These are phyloP conservation scores for Pisolithus albus DNA, from an alignment of 768 basidiomycete species.

Conservation along the genomic window DNA sequence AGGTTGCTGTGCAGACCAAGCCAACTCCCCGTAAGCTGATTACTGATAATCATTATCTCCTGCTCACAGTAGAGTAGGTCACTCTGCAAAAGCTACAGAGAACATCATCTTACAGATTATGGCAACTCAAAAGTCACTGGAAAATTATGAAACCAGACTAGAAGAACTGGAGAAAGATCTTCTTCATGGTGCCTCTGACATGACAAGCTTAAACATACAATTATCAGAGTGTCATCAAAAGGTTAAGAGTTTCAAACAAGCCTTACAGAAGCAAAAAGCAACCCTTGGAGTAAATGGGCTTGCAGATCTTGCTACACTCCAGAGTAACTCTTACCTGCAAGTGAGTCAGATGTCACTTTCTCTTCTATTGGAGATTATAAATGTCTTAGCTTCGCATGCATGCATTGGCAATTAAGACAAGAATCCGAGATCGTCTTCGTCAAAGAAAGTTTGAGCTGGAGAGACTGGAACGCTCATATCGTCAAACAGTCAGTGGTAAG, in stretches of 20 bases:
- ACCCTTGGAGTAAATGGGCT: too few relatives aligned
- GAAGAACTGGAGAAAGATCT: conserved; percentile 3
- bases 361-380: too few relatives aligned
- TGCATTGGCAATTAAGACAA: too few relatives aligned
- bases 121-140: neutral
- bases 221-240: neutral
- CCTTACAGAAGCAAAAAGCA: neutral
- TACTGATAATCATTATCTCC: neutral
- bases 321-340: conserved; percentile 9
- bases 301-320: neutral
- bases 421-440: too few relatives aligned
- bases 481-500: too few relatives aligned
- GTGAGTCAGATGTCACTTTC: neutral
- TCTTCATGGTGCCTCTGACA: neutral
- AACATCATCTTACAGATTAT: neutral
- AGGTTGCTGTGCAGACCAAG: conserved; percentile 16
- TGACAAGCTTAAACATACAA: neutral
- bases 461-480: too few relatives aligned
- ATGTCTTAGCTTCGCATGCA: too few relatives aligned
- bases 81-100: neutral
- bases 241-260: neutral
- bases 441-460: too few relatives aligned
- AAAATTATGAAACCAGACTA: neutral
- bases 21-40: neutral
- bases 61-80: neutral